Conservation (phyloP, 805 yeast species). For the Myxozyma lipomycoides region DNA sequence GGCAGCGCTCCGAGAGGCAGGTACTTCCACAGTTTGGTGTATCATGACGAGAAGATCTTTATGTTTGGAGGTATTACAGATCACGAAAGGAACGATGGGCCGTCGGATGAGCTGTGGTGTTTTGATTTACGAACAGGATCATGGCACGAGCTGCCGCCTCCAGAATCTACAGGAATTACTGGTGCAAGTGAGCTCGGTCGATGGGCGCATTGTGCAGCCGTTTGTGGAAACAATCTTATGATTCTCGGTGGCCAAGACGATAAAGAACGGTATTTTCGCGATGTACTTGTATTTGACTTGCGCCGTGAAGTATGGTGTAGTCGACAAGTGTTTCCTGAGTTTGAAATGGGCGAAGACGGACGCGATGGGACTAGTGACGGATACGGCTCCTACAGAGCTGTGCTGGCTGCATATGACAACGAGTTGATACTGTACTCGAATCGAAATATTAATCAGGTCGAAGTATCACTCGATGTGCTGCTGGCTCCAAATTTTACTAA, state of each 20-base stretch:
- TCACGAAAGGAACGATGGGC: neutral
- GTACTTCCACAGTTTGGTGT: conserved; percentile 18
- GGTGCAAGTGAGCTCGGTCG: no score
- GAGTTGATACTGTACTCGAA: conserved; percentile 13
- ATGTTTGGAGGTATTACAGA: conserved; percentile 18
- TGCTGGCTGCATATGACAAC: neutral
- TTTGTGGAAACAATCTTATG: conserved; percentile 15
- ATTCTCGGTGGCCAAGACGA: conserved; percentile 28
- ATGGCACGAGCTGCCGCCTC: conserved; percentile 11
- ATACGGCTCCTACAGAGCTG: conserved; percentile 16
- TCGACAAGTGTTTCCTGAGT: conserved; percentile 1
- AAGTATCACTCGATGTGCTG: conserved; percentile 9
- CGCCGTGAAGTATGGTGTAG: conserved; percentile 9
- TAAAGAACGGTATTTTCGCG: conserved; percentile 14
- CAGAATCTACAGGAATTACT: no score
- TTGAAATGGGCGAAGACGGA: neutral
- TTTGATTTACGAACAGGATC: conserved; percentile 5
- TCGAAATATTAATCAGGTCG: conserved; percentile 6
- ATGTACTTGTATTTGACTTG: conserved; percentile 18
- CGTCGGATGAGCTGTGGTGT: conserved; percentile 19
- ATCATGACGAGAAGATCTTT: conserved; percentile 9
- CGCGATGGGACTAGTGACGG: neutral
- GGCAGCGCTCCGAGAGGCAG: conserved; percentile 11
- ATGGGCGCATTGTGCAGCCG: conserved; percentile 24
- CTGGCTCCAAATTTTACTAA: neutral